Evolutionary conservation across 1,284 basidiomycete species (phyloP).

Genomic region (Puccinia triticina): DNA sequence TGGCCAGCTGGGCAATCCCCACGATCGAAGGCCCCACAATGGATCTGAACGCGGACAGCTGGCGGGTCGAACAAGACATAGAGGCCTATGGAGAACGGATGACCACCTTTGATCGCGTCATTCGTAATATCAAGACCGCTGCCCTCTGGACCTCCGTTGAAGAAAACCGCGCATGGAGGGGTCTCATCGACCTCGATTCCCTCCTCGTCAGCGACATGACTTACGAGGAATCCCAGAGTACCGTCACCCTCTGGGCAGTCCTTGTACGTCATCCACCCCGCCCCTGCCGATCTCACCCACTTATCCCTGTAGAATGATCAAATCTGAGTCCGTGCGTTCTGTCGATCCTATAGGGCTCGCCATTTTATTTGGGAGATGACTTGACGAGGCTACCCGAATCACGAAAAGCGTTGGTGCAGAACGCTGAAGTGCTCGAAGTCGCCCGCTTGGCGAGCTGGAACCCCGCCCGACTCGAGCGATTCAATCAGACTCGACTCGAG

Average conservation of each 20-base stretch:
- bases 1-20: slow-evolving; percentile 47
- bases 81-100: slow-evolving; percentile 45
- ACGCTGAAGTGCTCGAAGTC: slow-evolving; percentile 36
- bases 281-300: background rate
- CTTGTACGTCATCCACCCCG: slow-evolving; percentile 3
- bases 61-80: slow-evolving; percentile 46
- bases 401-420: slow-evolving; percentile 33
- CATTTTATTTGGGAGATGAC: slow-evolving; percentile 49
- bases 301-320: background rate
- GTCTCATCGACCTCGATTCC: slow-evolving; percentile 45
- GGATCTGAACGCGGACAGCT: slow-evolving; percentile 43
- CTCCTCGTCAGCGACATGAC: slow-evolving; percentile 38
- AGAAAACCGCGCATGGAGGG: slow-evolving; percentile 33
- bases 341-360: slow-evolving; percentile 27
- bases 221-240: slow-evolving; percentile 37
- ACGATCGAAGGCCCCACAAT: background rate
- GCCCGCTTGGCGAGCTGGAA: slow-evolving; percentile 23
- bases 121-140: slow-evolving; percentile 42
- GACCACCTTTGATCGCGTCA: slow-evolving; percentile 50
- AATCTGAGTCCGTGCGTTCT: background rate
- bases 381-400: slow-evolving; percentile 18
- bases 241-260: slow-evolving; percentile 46
- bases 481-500: slow-evolving; percentile 13
- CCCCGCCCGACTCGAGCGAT: slow-evolving; percentile 24
- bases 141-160: slow-evolving; percentile 45